Evolutionary conservation across 441 rosid genomes (phyloP).

Genomic region (Erodium texanum): DNA sequence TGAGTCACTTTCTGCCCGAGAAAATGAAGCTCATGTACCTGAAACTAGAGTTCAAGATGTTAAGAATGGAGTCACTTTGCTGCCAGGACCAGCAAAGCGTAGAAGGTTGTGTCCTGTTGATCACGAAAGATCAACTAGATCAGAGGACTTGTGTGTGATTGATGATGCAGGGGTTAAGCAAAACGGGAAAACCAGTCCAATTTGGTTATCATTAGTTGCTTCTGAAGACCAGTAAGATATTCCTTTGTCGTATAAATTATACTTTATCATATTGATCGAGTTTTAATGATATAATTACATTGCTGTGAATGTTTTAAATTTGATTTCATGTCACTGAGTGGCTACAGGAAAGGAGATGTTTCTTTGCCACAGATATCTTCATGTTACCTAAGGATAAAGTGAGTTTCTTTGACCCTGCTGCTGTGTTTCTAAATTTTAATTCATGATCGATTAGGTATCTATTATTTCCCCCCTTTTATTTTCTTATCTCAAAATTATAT

Average conservation of each 20-base stretch:
- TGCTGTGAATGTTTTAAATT: neutral
- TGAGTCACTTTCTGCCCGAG: slow-evolving; percentile 27
- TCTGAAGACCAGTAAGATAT: slow-evolving; percentile 55
- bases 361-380: slow-evolving; percentile 63
- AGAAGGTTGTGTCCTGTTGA: slow-evolving; percentile 37
- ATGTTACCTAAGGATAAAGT: slow-evolving; percentile 67
- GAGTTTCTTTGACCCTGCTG: slow-evolving; percentile 26
- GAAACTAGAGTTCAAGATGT: slow-evolving; percentile 32
- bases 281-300: neutral
- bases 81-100: slow-evolving; percentile 38
- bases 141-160: slow-evolving; percentile 31
- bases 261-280: neutral
- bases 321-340: slow-evolving; percentile 20
- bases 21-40: slow-evolving; percentile 20
- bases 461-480: too few species aligned
- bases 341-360: slow-evolving; percentile 47
- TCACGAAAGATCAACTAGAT: slow-evolving; percentile 30
- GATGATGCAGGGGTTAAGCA: slow-evolving; percentile 35
- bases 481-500: too few species aligned
- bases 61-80: slow-evolving; percentile 30
- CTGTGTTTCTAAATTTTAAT: slow-evolving; percentile 5
- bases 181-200: slow-evolving; percentile 35
- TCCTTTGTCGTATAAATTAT: slow-evolving; percentile 1
- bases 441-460: neutral
- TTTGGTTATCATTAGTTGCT: slow-evolving; percentile 65